Evolutionary conservation across 495 filamentous ascomycete species (phyloP), one percentile per base, ranked within the genome.

Genomic region (Saxophila tyrrhenica): DNA sequence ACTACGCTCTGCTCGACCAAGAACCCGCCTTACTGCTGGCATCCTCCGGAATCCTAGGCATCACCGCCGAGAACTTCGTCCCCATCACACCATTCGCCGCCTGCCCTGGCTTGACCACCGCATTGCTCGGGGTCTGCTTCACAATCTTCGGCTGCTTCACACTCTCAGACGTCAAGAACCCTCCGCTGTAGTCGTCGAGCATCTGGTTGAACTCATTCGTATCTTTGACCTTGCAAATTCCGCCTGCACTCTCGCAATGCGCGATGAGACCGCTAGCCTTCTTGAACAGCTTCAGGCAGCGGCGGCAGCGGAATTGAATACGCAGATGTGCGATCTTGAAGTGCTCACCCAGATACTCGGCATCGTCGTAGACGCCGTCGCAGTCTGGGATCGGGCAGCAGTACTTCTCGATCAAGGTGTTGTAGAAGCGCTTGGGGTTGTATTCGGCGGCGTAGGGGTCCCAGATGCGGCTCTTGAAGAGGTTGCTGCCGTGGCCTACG

Each of bases 141-240:
- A 44, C 7, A 44, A 44, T 44, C 41, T 44, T 44, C 41, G 41
- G 41, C 41, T 44, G 41, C n/a, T 44, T 44, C 7, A 61, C 2
- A 3, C 16, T 10, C 41, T 57, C 42, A 7, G 54, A 42, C 25
- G 50, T 47, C 13, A 70, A 45, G 57, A 78, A 67, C 0, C 79
- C 79, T 9, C 76, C 76, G 11, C 66, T 73, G 8, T 78, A 25
- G 21, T 74, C 66, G 29, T 75, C 69, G 5, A 81, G 57, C 7
- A 73, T 59, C 58, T 44, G 35, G 1, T 23, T 3, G 48, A 68
- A 78, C 1, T 62, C 48, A 1, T 58, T 49, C 13, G 55, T 60
- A 0, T 68, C 62, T 42, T 64, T 66, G 22, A 80, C 64, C 5
- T 63, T 53, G 65, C 78, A 82, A 17, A 67, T 68, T 10, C 56